Conservation (phyloP, 352 stramenopile genomes). For the Globisporangium perplexum region DNA sequence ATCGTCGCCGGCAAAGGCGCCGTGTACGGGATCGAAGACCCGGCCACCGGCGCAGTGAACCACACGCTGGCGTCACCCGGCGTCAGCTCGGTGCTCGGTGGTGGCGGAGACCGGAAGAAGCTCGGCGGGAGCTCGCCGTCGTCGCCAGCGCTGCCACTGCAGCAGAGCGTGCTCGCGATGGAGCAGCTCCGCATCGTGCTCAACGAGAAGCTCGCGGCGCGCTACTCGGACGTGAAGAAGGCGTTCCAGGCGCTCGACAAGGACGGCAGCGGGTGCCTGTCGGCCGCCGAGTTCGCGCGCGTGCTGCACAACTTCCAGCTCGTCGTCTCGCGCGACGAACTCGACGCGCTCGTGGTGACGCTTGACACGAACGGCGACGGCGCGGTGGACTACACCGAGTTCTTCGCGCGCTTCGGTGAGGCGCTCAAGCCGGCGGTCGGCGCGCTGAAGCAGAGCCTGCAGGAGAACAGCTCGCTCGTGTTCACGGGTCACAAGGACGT, state of each 20-base stretch:
- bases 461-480: slow-evolving; percentile 63
- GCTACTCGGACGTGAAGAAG: slow-evolving; percentile 36
- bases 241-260: slow-evolving; percentile 42
- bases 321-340: slow-evolving; percentile 30
- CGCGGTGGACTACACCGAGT: slow-evolving; percentile 52
- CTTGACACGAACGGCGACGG: slow-evolving; percentile 36
- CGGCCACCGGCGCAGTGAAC: slow-evolving; percentile 17
- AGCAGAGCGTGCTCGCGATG: slow-evolving; percentile 30
- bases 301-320: slow-evolving; percentile 48
- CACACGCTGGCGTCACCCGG: slow-evolving; percentile 51
- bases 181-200: slow-evolving; percentile 62
- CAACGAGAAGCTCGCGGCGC: slow-evolving; percentile 41
- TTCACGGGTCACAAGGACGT: slow-evolving; percentile 42
- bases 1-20: slow-evolving; percentile 14
- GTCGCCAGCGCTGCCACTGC: background rate
- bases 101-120: slow-evolving; percentile 11
- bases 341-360: slow-evolving; percentile 22
- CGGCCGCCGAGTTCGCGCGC: slow-evolving; percentile 34
- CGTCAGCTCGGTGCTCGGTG: slow-evolving; percentile 30
- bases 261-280: slow-evolving; percentile 37
- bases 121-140: background rate
- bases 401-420: slow-evolving; percentile 58
- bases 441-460: slow-evolving; percentile 23
- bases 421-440: slow-evolving; percentile 26
- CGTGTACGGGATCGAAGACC: slow-evolving; percentile 9